Conservation (phyloP, 2,329 filamentous ascomycete species). For the Beauveria brongniartii region DNA sequence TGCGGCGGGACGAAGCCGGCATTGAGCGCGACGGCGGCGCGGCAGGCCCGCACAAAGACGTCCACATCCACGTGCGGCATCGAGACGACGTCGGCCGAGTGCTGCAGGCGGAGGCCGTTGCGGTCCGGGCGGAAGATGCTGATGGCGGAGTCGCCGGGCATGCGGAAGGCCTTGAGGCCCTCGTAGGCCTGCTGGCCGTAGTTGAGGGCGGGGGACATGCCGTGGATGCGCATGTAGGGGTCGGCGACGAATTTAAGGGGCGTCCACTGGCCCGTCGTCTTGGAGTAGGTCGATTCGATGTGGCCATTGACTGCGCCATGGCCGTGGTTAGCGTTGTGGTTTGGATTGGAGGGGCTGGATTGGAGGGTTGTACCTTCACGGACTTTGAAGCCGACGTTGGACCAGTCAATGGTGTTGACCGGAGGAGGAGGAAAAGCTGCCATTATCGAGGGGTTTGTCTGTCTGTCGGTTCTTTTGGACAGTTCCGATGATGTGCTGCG, state of each 20-base stretch:
- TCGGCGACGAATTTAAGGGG: slow-evolving; percentile 70
- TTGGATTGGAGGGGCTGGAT: too few relatives aligned
- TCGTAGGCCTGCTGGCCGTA: slow-evolving; percentile 98
- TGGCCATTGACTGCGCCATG: slow-evolving; percentile 73
- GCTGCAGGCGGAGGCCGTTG: slow-evolving; percentile 78
- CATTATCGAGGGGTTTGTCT: slow-evolving; percentile 21
- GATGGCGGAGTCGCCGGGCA: slow-evolving; percentile 59
- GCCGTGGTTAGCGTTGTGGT: too few relatives aligned
- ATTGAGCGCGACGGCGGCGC: slow-evolving; percentile 77
- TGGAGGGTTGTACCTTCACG: slow-evolving; percentile 58
- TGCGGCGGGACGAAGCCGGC: slow-evolving; percentile 88
- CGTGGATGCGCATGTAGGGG: slow-evolving; percentile 82
- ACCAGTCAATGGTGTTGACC: slow-evolving; percentile 83
- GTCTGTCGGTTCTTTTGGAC: not conserved
- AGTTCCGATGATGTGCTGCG: not conserved
- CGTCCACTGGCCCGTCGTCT: slow-evolving; percentile 68
- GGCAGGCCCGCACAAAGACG: slow-evolving; percentile 67
- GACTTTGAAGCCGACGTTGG: slow-evolving; percentile 84
- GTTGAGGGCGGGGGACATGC: slow-evolving; percentile 91
- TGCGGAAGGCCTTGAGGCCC: slow-evolving; percentile 93
- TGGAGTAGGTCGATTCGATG: slow-evolving; percentile 78
- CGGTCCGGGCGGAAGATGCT: slow-evolving; percentile 80
- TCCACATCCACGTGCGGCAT: slow-evolving; percentile 72
- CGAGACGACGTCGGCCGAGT: slow-evolving; percentile 75
- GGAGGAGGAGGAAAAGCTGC: slow-evolving; percentile 66